phyloP scores from a whole-genome alignment of 129 eudicot genomes.

The Pittosporum tobira region DNA sequence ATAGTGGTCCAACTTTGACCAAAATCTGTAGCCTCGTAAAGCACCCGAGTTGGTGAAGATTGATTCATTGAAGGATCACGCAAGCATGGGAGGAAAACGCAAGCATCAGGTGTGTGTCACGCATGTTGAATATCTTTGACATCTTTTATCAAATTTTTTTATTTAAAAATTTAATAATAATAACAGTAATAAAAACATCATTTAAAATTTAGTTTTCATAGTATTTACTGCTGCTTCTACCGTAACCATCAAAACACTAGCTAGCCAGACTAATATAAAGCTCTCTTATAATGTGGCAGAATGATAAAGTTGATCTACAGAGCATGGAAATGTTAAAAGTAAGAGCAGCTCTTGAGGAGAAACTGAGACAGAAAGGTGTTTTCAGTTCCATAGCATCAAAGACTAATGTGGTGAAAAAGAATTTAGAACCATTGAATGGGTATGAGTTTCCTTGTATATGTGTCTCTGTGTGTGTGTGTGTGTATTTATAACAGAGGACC shows the following conservation, averaged over 20 bases:
- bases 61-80: conserved; percentile 19
- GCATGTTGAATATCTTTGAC: conserved; percentile 13
- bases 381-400: conserved; percentile 43
- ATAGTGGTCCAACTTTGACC: not conserved
- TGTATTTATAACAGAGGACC: no score
- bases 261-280: not conserved
- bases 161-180: no score
- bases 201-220: no score
- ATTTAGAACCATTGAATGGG: conserved; percentile 48
- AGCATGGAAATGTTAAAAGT: conserved; percentile 86
- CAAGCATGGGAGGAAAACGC: conserved; percentile 20
- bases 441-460: conserved; percentile 3
- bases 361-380: conserved; percentile 71
- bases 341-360: conserved; percentile 91
- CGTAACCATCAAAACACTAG: no score
- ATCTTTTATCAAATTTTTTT: not conserved
- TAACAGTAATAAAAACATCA: no score
- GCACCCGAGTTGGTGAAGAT: conserved; percentile 23
- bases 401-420: conserved; percentile 24
- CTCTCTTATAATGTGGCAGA: conserved; percentile 27
- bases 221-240: not conserved
- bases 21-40: conserved; percentile 23
- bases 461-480: not conserved
- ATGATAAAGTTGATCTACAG: conserved; percentile 45
- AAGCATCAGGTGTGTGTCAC: conserved; percentile 48